Evolutionary conservation across 1,139 yeast genomes (phyloP), one percentile per base, ranked within the genome.

Genomic region (Trichomonascaceae sp.): DNA sequence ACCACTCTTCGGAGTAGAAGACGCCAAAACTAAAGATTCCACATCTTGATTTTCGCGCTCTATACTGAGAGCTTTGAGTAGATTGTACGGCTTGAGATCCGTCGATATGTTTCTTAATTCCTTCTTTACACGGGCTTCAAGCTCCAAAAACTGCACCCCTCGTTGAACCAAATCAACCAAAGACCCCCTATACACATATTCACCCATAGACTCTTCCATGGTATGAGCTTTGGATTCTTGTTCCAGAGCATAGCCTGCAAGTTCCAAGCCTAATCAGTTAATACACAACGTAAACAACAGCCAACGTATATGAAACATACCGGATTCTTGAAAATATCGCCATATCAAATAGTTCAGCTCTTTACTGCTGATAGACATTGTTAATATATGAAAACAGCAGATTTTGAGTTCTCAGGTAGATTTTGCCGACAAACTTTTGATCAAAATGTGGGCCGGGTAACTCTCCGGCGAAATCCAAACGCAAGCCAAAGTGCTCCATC

Each of bases 281-380:
- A 55, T 41, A 24, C 24, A 27, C 6, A 19, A 15, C n/a, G 55
- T 55, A 36, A 19, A 36, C 41, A 36, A 13, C 17, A 27, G 32
- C 32, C 12, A 22, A 15, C 13, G 18, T 10, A 8, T 5, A 13
- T 30, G 4, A 7, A 18, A 59, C 66, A 66, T 70, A 50, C 96
- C 97, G 7, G 88, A 78, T 68, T 93, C 99, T 67, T 89, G 96
- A 47, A 91, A 77, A 67, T 93, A 93, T 61, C 98, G 74, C 96
- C 97, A 93, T 57, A 93, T 81, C 65, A 93, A 78, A 68, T 93
- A 91, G 74, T 93, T 93, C 56, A 93, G 78, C 72, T 91, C 96
- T 56, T 80, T 83, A 58, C 95, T 85, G 6, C 95, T 81, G 53
- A 93, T 74, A 39, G 96, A 85, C 96, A 89, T 89, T 44, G 44